Conservation (phyloP, 148 eudicot species). For the Hydrangea macrophylla region DNA sequence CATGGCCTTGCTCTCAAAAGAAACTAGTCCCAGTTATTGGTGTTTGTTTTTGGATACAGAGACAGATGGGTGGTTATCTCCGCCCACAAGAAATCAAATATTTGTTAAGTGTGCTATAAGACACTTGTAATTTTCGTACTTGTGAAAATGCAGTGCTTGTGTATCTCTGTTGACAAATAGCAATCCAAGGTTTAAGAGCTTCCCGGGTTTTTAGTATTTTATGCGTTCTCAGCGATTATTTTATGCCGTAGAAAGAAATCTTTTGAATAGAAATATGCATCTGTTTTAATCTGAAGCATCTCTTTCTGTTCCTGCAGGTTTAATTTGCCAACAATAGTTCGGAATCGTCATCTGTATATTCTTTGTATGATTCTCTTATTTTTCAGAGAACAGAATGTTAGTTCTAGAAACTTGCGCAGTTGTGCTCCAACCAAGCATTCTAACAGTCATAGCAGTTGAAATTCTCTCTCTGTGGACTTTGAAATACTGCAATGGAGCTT, state of each 20-base stretch:
- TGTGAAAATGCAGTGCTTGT: not conserved
- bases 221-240: not conserved
- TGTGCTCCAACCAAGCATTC: not conserved
- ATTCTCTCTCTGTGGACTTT: constrained; percentile 9
- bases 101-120: constrained; percentile 13
- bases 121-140: constrained; percentile 13
- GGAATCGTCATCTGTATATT: constrained; percentile 48
- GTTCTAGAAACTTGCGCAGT: constrained; percentile 8
- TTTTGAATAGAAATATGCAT: constrained; percentile 18
- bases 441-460: not conserved
- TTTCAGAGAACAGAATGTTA: constrained; percentile 15
- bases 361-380: constrained; percentile 29
- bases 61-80: constrained; percentile 7
- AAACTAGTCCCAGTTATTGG: constrained; percentile 18
- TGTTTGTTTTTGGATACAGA: constrained; percentile 6
- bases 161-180: not conserved
- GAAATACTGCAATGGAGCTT: constrained; percentile 8
- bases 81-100: constrained; percentile 8
- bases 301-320: constrained; percentile 85
- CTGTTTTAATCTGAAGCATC: constrained; percentile 64
- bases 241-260: not conserved
- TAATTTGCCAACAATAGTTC: constrained; percentile 60
- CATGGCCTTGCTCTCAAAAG: constrained; percentile 44
- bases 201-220: not conserved
- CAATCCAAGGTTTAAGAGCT: not conserved